Conservation (phyloP, 345 rosid genomes). For the Anastatica hierochuntica region DNA sequence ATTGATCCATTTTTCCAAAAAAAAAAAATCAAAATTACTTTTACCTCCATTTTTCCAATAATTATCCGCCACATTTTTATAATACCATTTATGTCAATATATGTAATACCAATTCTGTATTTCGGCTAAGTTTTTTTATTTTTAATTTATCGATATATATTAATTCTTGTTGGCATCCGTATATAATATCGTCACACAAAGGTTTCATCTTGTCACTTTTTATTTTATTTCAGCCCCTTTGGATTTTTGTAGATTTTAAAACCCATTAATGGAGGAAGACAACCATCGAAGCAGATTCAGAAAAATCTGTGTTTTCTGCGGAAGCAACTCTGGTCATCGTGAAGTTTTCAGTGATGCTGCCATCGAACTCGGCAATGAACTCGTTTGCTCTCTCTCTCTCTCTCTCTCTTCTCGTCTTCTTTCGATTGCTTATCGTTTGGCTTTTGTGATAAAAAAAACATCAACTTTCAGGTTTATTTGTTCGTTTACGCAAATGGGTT, state of each 20-base stretch:
- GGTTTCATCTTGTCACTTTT: slow-evolving; percentile 18
- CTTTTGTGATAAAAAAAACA: background rate
- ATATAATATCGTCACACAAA: slow-evolving; percentile 10
- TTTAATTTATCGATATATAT: background rate
- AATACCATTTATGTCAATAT: too few species aligned
- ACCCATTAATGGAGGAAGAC: slow-evolving; percentile 43
- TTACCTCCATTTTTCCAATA: too few species aligned
- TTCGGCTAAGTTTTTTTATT: background rate
- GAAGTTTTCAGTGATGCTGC: slow-evolving; percentile 87
- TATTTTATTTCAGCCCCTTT: slow-evolving; percentile 1
- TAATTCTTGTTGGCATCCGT: slow-evolving; percentile 12
- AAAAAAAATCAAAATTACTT: too few species aligned
- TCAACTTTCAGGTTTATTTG: too few species aligned
- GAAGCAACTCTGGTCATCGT: slow-evolving; percentile 81
- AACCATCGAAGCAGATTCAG: slow-evolving; percentile 41
- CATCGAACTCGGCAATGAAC: slow-evolving; percentile 82
- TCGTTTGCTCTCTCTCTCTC: slow-evolving; percentile 42
- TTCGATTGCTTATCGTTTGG: background rate
- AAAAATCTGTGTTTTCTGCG: slow-evolving; percentile 87
- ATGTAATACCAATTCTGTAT: background rate
- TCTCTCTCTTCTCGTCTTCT: slow-evolving; percentile 1
- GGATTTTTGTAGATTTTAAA: background rate
- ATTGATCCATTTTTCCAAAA: too few species aligned
- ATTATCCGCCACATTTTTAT: too few species aligned
- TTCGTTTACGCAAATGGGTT: slow-evolving; percentile 9